These are phyloP conservation scores for Gnomoniopsis smithogilvyi DNA, from an alignment of 2,329 filamentous ascomycete species.

Conservation along the genomic window DNA sequence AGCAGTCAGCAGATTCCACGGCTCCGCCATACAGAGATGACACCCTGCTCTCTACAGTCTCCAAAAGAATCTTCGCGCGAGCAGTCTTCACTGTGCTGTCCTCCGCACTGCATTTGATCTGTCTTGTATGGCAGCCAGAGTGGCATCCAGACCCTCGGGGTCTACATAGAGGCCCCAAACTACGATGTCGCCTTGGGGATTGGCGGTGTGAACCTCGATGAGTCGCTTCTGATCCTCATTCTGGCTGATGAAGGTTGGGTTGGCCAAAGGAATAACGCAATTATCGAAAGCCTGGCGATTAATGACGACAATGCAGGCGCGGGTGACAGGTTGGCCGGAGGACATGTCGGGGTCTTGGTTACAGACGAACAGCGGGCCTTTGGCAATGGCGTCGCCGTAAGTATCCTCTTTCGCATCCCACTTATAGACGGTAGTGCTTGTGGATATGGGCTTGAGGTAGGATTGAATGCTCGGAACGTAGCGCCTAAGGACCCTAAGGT, in stretches of 20 bases:
- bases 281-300: slow-evolving; percentile 72
- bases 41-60: too few species aligned
- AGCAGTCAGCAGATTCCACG: too few species aligned
- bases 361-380: slow-evolving; percentile 89
- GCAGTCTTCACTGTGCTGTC: not conserved
- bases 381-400: slow-evolving; percentile 85
- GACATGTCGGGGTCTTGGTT: slow-evolving; percentile 46
- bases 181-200: not conserved
- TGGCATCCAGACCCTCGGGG: not conserved
- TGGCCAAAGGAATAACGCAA: slow-evolving; percentile 62
- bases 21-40: too few species aligned
- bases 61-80: too few species aligned
- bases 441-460: slow-evolving; percentile 71
- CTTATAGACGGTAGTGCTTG: slow-evolving; percentile 82
- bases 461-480: slow-evolving; percentile 71
- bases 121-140: not conserved
- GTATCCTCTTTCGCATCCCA: slow-evolving; percentile 61
- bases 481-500: slow-evolving; percentile 77
- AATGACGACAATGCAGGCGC: slow-evolving; percentile 65
- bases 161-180: not conserved
- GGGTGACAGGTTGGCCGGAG: slow-evolving; percentile 31
- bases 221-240: not conserved
- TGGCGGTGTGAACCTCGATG: not conserved
- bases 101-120: not conserved
- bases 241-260: slow-evolving; percentile 59